These are phyloP conservation scores for Takakia lepidozioides DNA, from an alignment of 225 moss, liverwort and hornwort genomes.

Conservation along the genomic window DNA sequence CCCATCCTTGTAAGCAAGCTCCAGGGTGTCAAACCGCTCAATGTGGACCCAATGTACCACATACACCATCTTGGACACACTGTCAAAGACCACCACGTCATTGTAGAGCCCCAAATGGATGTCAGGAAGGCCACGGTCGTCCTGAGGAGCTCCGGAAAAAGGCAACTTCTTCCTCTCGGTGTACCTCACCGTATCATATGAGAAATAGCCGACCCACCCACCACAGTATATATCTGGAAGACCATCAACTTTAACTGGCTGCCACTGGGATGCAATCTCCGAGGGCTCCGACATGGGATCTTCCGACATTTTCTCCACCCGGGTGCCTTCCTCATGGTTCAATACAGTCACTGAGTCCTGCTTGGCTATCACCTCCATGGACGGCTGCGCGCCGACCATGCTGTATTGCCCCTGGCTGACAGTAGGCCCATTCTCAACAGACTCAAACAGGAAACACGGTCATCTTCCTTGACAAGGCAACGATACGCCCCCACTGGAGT, in stretches of 20 bases:
- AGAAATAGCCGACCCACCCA: slow-evolving; percentile 99
- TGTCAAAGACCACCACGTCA: slow-evolving; percentile 85
- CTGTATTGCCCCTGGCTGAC: slow-evolving; percentile 72
- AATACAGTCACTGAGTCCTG: slow-evolving; percentile 39
- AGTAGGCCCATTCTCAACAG: slow-evolving; percentile 70
- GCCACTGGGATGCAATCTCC: slow-evolving; percentile 42
- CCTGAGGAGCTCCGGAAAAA: slow-evolving; percentile 66
- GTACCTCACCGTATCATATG: slow-evolving; percentile 94
- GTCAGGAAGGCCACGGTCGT: slow-evolving; percentile 89
- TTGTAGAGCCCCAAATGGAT: slow-evolving; percentile 88
- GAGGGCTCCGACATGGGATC: slow-evolving; percentile 53
- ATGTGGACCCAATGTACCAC: slow-evolving; percentile 93
- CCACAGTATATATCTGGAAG: slow-evolving; percentile 71
- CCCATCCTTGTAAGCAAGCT: slow-evolving; percentile 64
- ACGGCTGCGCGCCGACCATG: slow-evolving; percentile 65
- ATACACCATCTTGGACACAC: slow-evolving; percentile 91
- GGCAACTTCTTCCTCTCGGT: slow-evolving; percentile 89
- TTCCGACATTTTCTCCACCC: slow-evolving; percentile 39
- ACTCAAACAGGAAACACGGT: slow-evolving; percentile 93
- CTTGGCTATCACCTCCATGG: slow-evolving; percentile 60
- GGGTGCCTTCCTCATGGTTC: slow-evolving; percentile 54
- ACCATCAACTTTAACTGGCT: slow-evolving; percentile 39
- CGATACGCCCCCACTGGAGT: slow-evolving; percentile 93
- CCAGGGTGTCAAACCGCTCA: slow-evolving; percentile 57
- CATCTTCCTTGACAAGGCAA: slow-evolving; percentile 71